A percentile compares a stretch with the other conserved stretches of the same genome.
Conservation (phyloP, 106 monocot species). For the Dactylorhiza incarnata region DNA sequence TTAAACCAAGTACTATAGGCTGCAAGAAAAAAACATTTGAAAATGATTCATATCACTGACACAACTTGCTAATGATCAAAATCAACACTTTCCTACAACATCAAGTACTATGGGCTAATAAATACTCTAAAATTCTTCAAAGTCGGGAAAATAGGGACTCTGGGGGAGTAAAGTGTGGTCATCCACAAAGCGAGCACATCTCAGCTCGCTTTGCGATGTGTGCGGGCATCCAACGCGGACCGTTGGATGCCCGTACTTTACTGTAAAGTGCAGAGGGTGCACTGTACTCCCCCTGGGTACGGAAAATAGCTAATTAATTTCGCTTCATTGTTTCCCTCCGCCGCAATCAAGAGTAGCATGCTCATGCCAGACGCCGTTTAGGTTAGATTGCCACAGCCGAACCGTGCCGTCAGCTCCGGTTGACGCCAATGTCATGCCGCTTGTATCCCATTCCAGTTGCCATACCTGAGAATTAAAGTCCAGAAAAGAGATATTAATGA, state of each 20-base stretch:
- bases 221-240: too few relatives aligned
- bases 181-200: too few relatives aligned
- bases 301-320: too few relatives aligned
- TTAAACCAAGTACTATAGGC: background rate
- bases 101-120: background rate
- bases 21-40: background rate
- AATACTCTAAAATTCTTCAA: too few relatives aligned
- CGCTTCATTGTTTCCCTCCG: constrained; percentile 13
- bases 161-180: too few relatives aligned
- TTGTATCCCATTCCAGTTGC: constrained; percentile 84
- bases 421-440: constrained; percentile 92
- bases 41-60: background rate
- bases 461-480: constrained; percentile 29
- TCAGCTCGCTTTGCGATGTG: too few relatives aligned
- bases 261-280: too few relatives aligned
- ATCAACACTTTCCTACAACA: background rate
- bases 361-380: constrained; percentile 90
- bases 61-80: background rate
- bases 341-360: constrained; percentile 71
- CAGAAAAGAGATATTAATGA: background rate
- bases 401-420: constrained; percentile 77
- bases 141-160: background rate
- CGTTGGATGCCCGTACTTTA: too few relatives aligned
- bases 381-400: constrained; percentile 86
- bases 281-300: too few relatives aligned